Base-by-base conservation (phyloP, 2,329 filamentous ascomycete genomes). In the Berkeleyomyces rouxiae region DNA sequence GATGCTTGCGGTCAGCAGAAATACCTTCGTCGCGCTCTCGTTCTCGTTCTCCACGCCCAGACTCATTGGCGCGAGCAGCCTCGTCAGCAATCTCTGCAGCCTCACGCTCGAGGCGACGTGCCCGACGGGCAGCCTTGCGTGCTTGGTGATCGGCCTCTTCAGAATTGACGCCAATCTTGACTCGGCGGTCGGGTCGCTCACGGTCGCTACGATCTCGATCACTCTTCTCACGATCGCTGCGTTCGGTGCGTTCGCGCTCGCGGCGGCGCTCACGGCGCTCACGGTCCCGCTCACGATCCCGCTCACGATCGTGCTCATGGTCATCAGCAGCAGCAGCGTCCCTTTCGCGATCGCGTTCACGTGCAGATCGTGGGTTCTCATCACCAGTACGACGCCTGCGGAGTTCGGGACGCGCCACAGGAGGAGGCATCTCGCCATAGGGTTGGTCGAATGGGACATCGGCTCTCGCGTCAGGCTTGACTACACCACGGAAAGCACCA, bases 131-230 rank as follows among this genome's bases (percentile, higher is more conserved):
- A 39, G 81, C 82, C 53, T 79, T 79, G 58, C 82, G 79, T 31
- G 80, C 82, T 70, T 87, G 85, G 36, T 78, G 75, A 10, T 85
- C 82, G 39, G 78, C 75, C 13, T 84, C 82, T 2, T 79, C 74
- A 63, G 76, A 74, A 5, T 73, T 71, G 7, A 70, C 73, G 37
- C 78, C 79, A 11, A 71, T 78, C 46, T 82, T 81, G 47, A 71
- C 74, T 63, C 77, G 78, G 6, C 73, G 75, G 46, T 80, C 82
- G 3, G 76, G 72, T 67, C 74, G 71, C 44, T 67, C 72, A 16
- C 79, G 79, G 49, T 82, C 80, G 0, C 78, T 79, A 6, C 74
- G 72, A 33, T 75, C 73, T 65, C 73, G 73, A 33, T 75, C 73
- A 65, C 73, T 77, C 23, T 79, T 77, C 10, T 81, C 79, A 40